Evolutionary conservation across 2,329 filamentous ascomycete species (phyloP).

Genomic region (Fusarium nematophilum): DNA sequence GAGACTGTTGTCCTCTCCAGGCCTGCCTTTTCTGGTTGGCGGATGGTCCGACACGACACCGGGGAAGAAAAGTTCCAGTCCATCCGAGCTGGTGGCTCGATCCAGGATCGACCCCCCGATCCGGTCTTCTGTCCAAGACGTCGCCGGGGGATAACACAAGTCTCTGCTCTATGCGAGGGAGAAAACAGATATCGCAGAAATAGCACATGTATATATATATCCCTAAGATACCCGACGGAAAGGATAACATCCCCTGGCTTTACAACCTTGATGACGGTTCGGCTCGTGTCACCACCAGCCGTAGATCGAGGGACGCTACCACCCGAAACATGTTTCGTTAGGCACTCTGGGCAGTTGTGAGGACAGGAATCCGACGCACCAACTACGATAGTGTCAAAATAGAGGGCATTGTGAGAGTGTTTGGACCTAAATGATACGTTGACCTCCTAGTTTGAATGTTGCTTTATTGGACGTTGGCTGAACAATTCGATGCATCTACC

Average conservation of each 20-base stretch:
- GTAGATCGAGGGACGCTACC: constrained; percentile 7
- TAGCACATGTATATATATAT: too few species aligned
- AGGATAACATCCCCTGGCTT: background rate
- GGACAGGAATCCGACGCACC: too few species aligned
- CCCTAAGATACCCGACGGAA: too few species aligned
- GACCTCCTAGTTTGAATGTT: background rate
- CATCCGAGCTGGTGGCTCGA: constrained; percentile 37
- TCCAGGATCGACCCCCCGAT: constrained; percentile 29
- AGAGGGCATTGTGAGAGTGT: background rate
- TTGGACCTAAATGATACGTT: too few species aligned
- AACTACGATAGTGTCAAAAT: background rate
- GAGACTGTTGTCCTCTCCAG: constrained; percentile 9
- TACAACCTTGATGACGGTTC: background rate
- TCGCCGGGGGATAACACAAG: too few species aligned
- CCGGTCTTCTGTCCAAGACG: constrained; percentile 30
- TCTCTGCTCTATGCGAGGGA: too few species aligned
- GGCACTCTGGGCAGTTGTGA: too few species aligned
- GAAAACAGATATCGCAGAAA: too few species aligned
- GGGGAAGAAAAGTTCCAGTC: constrained; percentile 17
- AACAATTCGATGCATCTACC: background rate
- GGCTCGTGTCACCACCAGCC: constrained; percentile 9
- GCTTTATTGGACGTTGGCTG: background rate
- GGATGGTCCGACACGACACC: background rate
- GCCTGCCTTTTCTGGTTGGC: background rate
- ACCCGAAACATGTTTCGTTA: constrained; percentile 32